Conservation (phyloP, 345 rosid genomes). For the Eutrema heterophyllum region DNA sequence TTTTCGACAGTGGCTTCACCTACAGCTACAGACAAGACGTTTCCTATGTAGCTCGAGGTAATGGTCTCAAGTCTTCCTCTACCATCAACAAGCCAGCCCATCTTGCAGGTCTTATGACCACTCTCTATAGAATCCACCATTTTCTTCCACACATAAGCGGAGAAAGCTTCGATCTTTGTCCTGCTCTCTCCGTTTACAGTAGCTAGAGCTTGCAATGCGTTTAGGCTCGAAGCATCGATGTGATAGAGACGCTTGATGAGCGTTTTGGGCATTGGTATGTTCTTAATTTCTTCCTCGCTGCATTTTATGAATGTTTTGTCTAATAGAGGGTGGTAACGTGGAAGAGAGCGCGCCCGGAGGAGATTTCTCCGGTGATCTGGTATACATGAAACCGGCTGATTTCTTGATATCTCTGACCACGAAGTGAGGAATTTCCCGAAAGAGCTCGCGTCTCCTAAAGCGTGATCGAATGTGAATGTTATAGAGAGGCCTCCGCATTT, state of each 20-base stretch:
- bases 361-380: conserved; percentile 67
- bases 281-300: conserved; percentile 58
- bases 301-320: conserved; percentile 55
- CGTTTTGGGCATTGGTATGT: conserved; percentile 41
- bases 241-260: conserved; percentile 68
- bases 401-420: conserved; percentile 67
- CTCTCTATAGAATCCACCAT: conserved; percentile 49
- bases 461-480: conserved; percentile 79
- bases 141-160: conserved; percentile 77
- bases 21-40: conserved; percentile 62
- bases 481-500: conserved; percentile 65
- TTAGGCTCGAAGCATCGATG: conserved; percentile 47
- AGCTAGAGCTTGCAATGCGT: conserved; percentile 51
- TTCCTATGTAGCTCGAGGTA: conserved; percentile 67
- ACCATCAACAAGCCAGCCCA: conserved; percentile 93
- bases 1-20: conserved; percentile 54
- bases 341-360: conserved; percentile 58
- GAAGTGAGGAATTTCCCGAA: conserved; percentile 56
- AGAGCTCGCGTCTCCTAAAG: conserved; percentile 76
- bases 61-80: conserved; percentile 40
- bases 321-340: conserved; percentile 46
- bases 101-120: conserved; percentile 52
- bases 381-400: conserved; percentile 47
- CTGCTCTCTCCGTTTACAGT: conserved; percentile 38
- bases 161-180: conserved; percentile 83